phyloP scores from a whole-genome alignment of 371 early-diverging fungal species.

The Synchytrium microbalum region DNA sequence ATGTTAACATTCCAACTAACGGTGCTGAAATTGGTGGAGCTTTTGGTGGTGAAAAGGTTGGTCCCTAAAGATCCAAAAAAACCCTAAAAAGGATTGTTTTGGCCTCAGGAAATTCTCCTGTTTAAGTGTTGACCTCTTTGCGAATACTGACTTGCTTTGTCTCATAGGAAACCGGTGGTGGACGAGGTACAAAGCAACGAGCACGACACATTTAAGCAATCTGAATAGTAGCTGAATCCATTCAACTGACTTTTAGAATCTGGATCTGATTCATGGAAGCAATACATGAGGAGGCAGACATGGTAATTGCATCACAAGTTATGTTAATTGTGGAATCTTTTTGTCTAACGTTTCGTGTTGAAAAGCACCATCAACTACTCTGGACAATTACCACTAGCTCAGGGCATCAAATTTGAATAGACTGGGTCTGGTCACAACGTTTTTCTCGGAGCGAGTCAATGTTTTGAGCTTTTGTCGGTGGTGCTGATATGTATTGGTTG shows the following conservation, averaged over 20 bases:
- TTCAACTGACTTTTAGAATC: constrained; percentile 45
- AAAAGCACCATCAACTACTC: constrained; percentile 79
- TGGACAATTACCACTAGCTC: constrained; percentile 88
- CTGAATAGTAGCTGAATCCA: background rate
- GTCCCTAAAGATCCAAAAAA: too few relatives aligned
- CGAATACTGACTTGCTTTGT: too few relatives aligned
- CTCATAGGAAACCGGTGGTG: constrained; percentile 95
- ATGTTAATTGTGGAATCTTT: constrained; percentile 15
- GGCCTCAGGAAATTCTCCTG: background rate
- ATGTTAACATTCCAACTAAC: constrained; percentile 95
- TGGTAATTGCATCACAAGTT: constrained; percentile 26
- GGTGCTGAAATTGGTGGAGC: constrained; percentile 98
- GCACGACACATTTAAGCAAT: background rate
- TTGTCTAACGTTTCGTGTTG: background rate
- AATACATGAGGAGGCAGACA: constrained; percentile 68
- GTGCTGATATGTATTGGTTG: too few relatives aligned
- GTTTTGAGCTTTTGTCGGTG: too few relatives aligned
- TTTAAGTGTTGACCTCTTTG: constrained; percentile 45
- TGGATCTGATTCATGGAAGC: constrained; percentile 93
- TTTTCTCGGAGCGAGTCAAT: too few relatives aligned
- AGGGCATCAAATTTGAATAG: constrained; percentile 91
- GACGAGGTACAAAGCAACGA: constrained; percentile 40
- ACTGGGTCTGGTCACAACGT: too few relatives aligned
- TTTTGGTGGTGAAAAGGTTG: constrained; percentile 94
- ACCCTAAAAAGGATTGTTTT: background rate